Base-by-base conservation (phyloP, 2,329 filamentous ascomycete species). In the Stagonosporopsis cucurbitacearum region DNA sequence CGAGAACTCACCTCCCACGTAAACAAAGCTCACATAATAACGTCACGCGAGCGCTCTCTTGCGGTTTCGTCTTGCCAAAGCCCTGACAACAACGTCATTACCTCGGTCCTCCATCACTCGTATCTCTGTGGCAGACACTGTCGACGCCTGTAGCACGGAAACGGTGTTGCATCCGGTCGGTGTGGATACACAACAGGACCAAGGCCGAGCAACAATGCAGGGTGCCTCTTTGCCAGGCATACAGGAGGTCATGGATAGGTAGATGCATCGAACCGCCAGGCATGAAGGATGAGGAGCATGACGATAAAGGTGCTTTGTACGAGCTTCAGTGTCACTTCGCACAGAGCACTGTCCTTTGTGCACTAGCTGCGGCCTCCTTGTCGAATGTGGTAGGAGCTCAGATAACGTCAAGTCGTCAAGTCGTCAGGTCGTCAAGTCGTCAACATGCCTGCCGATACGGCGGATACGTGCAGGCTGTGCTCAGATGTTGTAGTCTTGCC, bases 251-350 rank as follows among this genome's bases (percentile, higher is more conserved):
- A 30, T 11, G 9, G 25, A 11, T 30, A n/a, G n/a, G n/a, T n/a
- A n/a, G 26, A 51, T 59, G 64, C 60, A 57, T 48, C 54, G 44
- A 57, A 57, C 52, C 54, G 53, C 53, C 54, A 65, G 61, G 49
- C 47, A 62, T 58, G 43, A 56, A 57, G 43, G 47, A 54, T 53
- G 41, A 49, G 30, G 40, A 45, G n/a, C 25, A 39, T 54, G n/a
- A 17, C 57, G 28, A 58, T 35, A 58, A n/a, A n/a, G n/a, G n/a
- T 59, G 57, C 54, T 45, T 59, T 57, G 42, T 33, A 45, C 41
- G 45, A 58, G 51, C 33, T 20, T 32, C 48, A 44, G 51, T 65
- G 45, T 47, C 28, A 58, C 53, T 53, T 50, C 43, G 40, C 26
- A n/a, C 23, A 47, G 41, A 28, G 53, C 42, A 37, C 42, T 47